Evolutionary conservation across 1,284 basidiomycete species (phyloP).

Genomic region (Papiliotrema fonsecae): DNA sequence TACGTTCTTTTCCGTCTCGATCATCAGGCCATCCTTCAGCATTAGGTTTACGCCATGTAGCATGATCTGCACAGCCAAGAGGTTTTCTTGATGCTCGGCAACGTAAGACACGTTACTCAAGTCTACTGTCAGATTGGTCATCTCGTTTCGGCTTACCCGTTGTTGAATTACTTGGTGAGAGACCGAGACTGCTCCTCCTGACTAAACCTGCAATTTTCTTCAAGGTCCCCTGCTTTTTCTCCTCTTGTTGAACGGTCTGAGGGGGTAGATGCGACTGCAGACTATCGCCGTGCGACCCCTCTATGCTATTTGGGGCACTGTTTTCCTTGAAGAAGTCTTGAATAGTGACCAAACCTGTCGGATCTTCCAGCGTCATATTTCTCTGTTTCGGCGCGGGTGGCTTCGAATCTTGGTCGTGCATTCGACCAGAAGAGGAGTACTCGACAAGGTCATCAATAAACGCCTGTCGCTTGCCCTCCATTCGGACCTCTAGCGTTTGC

Average conservation of each 20-base stretch:
- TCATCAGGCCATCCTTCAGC: constrained; percentile 18
- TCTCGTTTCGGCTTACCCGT: not conserved
- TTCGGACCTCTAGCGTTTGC: constrained; percentile 10
- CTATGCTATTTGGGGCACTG: too few species aligned
- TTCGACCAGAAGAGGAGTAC: constrained; percentile 19
- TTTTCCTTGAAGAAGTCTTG: constrained; percentile 20
- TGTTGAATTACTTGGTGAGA: constrained; percentile 11
- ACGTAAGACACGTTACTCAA: constrained; percentile 53
- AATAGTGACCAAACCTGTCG: constrained; percentile 27
- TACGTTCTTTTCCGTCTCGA: constrained; percentile 30
- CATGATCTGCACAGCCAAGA: constrained; percentile 69
- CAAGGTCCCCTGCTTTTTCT: constrained; percentile 8
- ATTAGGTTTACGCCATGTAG: constrained; percentile 33
- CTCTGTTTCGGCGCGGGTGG: constrained; percentile 18
- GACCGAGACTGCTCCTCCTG: constrained; percentile 16
- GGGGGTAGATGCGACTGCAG: too few species aligned
- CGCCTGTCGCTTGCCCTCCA: constrained; percentile 10
- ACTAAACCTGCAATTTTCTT: constrained; percentile 25
- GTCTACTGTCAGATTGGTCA: constrained; percentile 8
- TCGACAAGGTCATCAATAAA: constrained; percentile 21
- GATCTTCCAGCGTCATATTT: constrained; percentile 9
- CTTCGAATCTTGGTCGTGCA: constrained; percentile 26
- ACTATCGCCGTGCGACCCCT: too few species aligned
- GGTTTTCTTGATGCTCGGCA: constrained; percentile 76
- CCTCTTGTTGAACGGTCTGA: not conserved